Conservation (phyloP, 1,284 basidiomycete species). For the Naganishia albida region DNA sequence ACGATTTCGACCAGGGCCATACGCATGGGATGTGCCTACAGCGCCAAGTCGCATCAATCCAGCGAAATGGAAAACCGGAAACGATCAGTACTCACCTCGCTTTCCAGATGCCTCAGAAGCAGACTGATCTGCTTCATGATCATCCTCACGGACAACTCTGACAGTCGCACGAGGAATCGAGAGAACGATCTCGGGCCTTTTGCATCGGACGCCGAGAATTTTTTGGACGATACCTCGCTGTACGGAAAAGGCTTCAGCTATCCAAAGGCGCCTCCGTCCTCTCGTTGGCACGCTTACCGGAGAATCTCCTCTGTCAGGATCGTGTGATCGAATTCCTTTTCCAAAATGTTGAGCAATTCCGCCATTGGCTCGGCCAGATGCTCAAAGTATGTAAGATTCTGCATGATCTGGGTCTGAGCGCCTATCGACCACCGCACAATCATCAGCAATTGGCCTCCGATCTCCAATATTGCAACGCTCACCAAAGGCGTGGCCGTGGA, state of each 20-base stretch:
- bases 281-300: conserved; percentile 53
- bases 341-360: conserved; percentile 76
- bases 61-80: conserved; percentile 25
- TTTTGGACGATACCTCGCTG: conserved; percentile 75
- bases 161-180: conserved; percentile 77
- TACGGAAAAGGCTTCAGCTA: conserved; percentile 13
- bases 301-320: conserved; percentile 89
- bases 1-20: conserved; percentile 87
- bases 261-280: background rate
- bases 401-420: conserved; percentile 87
- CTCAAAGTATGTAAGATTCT: conserved; percentile 89
- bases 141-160: conserved; percentile 78
- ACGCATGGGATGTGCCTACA: conserved; percentile 89
- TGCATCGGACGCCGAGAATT: conserved; percentile 71
- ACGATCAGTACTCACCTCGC: conserved; percentile 67
- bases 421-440: conserved; percentile 32
- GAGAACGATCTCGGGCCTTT: conserved; percentile 87
- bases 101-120: conserved; percentile 82
- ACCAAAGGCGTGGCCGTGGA: conserved; percentile 78
- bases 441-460: background rate
- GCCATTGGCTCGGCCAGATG: conserved; percentile 93
- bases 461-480: conserved; percentile 26
- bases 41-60: too few species aligned
- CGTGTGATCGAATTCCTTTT: conserved; percentile 83
- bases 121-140: conserved; percentile 89